Base-by-base conservation (phyloP, 176 grass and related monocot species). In the Carex kokanica region DNA sequence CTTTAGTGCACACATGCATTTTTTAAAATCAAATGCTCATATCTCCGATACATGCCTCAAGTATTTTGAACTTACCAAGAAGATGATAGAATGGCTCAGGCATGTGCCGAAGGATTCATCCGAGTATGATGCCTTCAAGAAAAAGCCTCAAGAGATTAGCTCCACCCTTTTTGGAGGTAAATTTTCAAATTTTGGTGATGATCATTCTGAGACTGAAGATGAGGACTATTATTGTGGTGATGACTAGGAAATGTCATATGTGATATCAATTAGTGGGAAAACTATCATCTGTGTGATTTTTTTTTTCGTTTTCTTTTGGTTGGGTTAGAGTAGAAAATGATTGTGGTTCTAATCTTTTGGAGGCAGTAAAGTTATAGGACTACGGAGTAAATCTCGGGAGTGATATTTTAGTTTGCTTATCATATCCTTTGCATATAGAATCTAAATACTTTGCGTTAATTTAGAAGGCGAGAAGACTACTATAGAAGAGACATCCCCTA, bases 61-160 rank as follows among this genome's bases (percentile, higher is more conserved):
- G n/a, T n/a, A n/a, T n/a, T n/a, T n/a, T n/a, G n/a, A n/a, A n/a
- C n/a, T n/a, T n/a, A n/a, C n/a, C n/a, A n/a, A n/a, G n/a, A 63
- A 87, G 0, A 88, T 85, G 61, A 90, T 94, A 65, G 73, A 64
- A 49, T 92, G 93, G 93, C 88, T 94, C 8, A 88, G 90, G 81
- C 83, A 62, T 45, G 91, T 92, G 88, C 80, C 90, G 8, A 90
- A 87, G 0, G 93, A 94, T 83, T 59, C 84, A 0, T 83, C 88
- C 1, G 88, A 86, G 64, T 94, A 92, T 2, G 84, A 94, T 15
- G 81, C 89, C 21, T 91, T 89, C 87, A 88, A 87, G 93, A 91
- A 96, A 80, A 89, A 93, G 68, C 56, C 93, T 47, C 88, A 93
- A 74, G 80, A 85, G 64, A 61, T 96, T 51, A 93, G 93, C 87